phyloP scores from a whole-genome alignment of 2,329 filamentous ascomycete genomes.

The Cytospora leucostoma region DNA sequence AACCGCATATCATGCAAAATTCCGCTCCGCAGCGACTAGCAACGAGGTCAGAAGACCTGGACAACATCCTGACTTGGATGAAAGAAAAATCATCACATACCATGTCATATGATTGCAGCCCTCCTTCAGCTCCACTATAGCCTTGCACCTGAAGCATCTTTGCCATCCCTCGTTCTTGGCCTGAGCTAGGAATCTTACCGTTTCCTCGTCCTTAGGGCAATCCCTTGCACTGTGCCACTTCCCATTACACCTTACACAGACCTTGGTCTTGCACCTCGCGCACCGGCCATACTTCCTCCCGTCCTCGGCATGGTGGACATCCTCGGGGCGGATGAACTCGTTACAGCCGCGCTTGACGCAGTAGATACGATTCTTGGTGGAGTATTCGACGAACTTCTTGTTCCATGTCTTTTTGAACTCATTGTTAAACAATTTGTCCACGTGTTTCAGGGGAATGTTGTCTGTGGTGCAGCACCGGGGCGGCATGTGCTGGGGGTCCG shows the following conservation, averaged over 20 bases:
- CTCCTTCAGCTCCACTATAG: constrained; percentile 76
- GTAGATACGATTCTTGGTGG: constrained; percentile 73
- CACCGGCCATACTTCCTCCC: constrained; percentile 71
- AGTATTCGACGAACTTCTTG: constrained; percentile 74
- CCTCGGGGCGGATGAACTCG: constrained; percentile 74
- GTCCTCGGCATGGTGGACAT: constrained; percentile 60
- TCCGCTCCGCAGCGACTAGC: constrained; percentile 72
- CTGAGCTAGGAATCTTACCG: constrained; percentile 62
- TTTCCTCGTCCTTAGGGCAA: constrained; percentile 72
- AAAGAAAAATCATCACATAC: constrained; percentile 55
- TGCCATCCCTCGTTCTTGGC: constrained; percentile 72
- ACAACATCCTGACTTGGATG: constrained; percentile 22
- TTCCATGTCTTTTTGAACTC: constrained; percentile 82
- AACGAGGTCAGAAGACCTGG: constrained; percentile 13
- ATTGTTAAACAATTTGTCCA: constrained; percentile 71
- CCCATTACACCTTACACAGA: constrained; percentile 73
- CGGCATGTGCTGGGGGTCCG: constrained; percentile 80
- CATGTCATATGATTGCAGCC: constrained; percentile 90
- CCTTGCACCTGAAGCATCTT: constrained; percentile 71
- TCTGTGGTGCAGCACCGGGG: constrained; percentile 76
- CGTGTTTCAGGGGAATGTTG: constrained; percentile 73
- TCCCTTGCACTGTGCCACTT: constrained; percentile 70
- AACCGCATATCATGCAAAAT: constrained; percentile 84
- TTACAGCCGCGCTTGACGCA: constrained; percentile 74
- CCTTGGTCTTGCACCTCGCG: constrained; percentile 68